These are phyloP conservation scores for Globisporangium canariense DNA, from an alignment of 352 stramenopile species.

Conservation along the genomic window DNA sequence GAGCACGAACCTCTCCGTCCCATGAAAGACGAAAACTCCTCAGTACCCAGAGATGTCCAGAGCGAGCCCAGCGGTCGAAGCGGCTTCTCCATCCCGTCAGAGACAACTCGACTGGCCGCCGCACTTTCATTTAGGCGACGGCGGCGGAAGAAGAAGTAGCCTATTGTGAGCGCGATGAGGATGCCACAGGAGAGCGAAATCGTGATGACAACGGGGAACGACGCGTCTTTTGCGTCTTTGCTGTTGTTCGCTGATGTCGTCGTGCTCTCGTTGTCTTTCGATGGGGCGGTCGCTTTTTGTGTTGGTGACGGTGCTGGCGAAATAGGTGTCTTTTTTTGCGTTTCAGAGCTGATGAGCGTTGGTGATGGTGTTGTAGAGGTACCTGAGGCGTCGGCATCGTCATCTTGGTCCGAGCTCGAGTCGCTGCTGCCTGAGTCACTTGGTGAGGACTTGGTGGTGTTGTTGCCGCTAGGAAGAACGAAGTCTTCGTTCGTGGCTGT, in stretches of 20 bases:
- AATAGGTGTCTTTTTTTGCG: background rate
- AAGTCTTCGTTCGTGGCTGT: slow-evolving; percentile 1
- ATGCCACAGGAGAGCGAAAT: slow-evolving; percentile 18
- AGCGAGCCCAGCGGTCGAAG: slow-evolving; percentile 7
- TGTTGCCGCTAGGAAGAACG: background rate
- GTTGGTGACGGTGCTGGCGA: slow-evolving; percentile 2
- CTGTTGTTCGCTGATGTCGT: background rate
- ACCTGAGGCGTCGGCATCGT: background rate
- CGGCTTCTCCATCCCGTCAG: slow-evolving; percentile 13
- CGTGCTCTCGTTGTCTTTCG: slow-evolving; percentile 9
- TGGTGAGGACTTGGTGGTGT: background rate
- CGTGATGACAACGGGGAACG: slow-evolving; percentile 5
- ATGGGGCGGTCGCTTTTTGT: background rate
- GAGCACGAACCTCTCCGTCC: slow-evolving; percentile 1
- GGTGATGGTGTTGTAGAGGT: background rate
- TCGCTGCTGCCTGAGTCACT: background rate
- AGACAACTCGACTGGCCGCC: background rate
- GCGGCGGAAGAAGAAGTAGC: slow-evolving; percentile 11
- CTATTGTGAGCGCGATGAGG: slow-evolving; percentile 10
- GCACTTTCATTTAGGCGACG: slow-evolving; percentile 6
- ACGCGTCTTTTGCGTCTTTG: background rate
- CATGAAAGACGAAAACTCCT: slow-evolving; percentile 8
- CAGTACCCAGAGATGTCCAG: slow-evolving; percentile 6
- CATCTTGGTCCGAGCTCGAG: background rate
- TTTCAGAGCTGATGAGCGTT: background rate